Percentiles rank a stretch among this genome's conserved stretches.
Evolutionary conservation across 2,329 filamentous ascomycete species (phyloP).

Genomic region (Paecilomyces variotii): DNA sequence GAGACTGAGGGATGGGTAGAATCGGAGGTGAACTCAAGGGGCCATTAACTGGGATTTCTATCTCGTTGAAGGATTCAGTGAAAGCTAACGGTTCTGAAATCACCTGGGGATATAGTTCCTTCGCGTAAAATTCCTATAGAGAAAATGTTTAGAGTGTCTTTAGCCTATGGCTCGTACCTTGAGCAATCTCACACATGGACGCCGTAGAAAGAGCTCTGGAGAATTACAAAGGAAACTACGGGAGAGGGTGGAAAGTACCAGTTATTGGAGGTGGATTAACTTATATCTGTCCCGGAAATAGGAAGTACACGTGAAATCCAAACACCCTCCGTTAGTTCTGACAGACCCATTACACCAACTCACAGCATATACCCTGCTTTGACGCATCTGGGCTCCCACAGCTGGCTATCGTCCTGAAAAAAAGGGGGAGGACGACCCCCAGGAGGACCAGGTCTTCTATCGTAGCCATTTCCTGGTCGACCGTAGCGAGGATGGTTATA

Average conservation of each 20-base stretch:
- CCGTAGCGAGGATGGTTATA: conserved; percentile 1
- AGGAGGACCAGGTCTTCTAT: neutral
- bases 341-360: neutral
- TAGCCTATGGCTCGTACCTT: conserved; percentile 88
- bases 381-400: conserved; percentile 21
- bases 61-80: conserved; percentile 73
- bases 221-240: conserved; percentile 24
- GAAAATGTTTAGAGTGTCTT: conserved; percentile 80
- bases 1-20: conserved; percentile 67
- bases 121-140: conserved; percentile 57
- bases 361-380: conserved; percentile 6
- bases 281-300: neutral
- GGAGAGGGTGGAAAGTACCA: conserved; percentile 27
- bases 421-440: neutral
- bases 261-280: conserved; percentile 30
- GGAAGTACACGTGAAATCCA: neutral
- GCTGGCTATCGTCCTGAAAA: conserved; percentile 12
- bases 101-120: conserved; percentile 69
- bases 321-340: neutral
- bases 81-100: conserved; percentile 76
- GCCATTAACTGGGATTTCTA: conserved; percentile 76
- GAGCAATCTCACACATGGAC: conserved; percentile 73
- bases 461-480: neutral
- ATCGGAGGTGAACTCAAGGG: conserved; percentile 63
- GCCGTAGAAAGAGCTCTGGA: conserved; percentile 67